Evolutionary conservation across 2,329 filamentous ascomycete genomes (phyloP), one percentile per base, ranked within the genome.

Genomic region (Peltaster fructicola): DNA sequence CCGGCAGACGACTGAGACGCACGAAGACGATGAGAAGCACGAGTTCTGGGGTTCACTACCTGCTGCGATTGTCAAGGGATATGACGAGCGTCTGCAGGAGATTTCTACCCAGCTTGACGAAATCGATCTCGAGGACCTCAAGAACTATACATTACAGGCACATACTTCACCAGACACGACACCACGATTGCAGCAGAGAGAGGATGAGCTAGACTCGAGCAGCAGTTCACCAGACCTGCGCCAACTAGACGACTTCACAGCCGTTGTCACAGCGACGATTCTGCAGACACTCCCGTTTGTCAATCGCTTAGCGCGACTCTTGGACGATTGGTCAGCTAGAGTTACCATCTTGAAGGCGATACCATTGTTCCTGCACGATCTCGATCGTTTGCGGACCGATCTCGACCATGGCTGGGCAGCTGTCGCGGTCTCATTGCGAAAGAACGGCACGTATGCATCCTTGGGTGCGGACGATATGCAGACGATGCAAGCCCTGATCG

Each of bases 241-340:
- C 51, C 38, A 35, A 32, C 68, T 95, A 59, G 82, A 88, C 39
- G 88, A 95, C 48, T 70, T 92, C 41, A 84, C 81, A 6, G 80
- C 85, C 13, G 65, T 95, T 22, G 67, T 95, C 29, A 93, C 88
- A 1, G 79, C 84, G 14, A 91, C 85, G 16, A 77, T 92, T 10
- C 55, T 98, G n/a, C 79, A 88, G 44, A 71, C 81, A 3, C 61
- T 98, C 11, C 88, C 88, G 1, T 73, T 77, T 30, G 55, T 93
- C 20, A 75, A 80, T 7, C 72, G 65, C 27, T 53, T 98, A 12
- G 71, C 69, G 27, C 63, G 65, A 6, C 52, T 90, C n/a, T 57
- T 95, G 24, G 67, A 71, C 28, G 63, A 64, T 2, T 98, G 88
- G 88, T 71, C 64, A 14, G 62, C 77, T 19, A 73, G 88, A 11